Conservation (phyloP, 1,284 basidiomycete genomes). For the Polyporus tsugae region DNA sequence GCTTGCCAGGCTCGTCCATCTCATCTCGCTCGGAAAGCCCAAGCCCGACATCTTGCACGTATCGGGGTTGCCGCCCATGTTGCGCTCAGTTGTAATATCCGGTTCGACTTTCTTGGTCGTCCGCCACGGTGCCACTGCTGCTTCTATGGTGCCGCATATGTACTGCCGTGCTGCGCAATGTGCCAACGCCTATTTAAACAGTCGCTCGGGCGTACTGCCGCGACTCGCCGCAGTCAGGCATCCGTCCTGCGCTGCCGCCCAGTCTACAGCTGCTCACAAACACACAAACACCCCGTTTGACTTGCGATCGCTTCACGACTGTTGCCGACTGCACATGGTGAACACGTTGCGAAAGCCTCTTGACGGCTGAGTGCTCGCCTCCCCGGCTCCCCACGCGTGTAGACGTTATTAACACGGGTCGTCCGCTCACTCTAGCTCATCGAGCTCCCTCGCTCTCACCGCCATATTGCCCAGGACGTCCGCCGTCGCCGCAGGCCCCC, state of each 20-base stretch:
- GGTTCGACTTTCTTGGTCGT: conserved; percentile 18
- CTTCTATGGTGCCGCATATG: neutral
- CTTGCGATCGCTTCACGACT: conserved; percentile 29
- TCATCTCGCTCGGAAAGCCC: neutral
- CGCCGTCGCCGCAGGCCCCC: conserved; percentile 6
- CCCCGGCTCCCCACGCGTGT: conserved; percentile 25
- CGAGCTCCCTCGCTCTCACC: conserved; percentile 15
- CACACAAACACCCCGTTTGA: conserved; percentile 30
- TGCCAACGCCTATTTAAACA: neutral
- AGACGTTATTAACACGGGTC: conserved; percentile 21
- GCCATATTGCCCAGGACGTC: conserved; percentile 13
- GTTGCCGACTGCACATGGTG: conserved; percentile 33
- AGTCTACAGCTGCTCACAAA: conserved; percentile 3
- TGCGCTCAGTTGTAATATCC: conserved; percentile 1
- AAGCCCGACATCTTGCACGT: neutral
- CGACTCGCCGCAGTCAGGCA: conserved; percentile 9
- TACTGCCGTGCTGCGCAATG: neutral
- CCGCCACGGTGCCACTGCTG: neutral
- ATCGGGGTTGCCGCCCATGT: neutral
- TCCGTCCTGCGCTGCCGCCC: conserved; percentile 7
- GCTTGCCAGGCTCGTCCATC: conserved; percentile 18
- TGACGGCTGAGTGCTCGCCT: conserved; percentile 19
- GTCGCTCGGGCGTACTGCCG: conserved; percentile 12
- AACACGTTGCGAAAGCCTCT: conserved; percentile 30
- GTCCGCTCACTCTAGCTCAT: conserved; percentile 23